These are phyloP conservation scores for Coprinopsis strossmayeri DNA, from an alignment of 768 basidiomycete species.

Conservation along the genomic window DNA sequence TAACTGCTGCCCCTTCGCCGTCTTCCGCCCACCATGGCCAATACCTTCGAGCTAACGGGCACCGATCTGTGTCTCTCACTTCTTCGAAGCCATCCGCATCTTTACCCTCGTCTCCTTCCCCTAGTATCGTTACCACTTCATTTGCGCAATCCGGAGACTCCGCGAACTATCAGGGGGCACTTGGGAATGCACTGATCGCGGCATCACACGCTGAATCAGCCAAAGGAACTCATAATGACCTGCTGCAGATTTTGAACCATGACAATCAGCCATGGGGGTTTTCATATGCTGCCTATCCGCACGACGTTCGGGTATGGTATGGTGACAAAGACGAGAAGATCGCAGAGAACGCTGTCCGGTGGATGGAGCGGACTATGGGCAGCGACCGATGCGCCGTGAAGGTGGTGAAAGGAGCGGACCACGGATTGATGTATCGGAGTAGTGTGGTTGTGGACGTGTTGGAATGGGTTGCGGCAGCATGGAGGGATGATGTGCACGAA, in stretches of 20 bases:
- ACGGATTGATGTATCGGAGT: constrained; percentile 90
- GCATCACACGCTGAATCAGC: constrained; percentile 95
- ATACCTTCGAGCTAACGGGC: constrained; percentile 44
- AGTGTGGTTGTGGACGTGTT: constrained; percentile 81
- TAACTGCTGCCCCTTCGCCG: constrained; percentile 25
- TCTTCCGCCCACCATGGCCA: constrained; percentile 23
- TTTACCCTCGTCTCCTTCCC: constrained; percentile 45
- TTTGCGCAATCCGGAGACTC: constrained; percentile 24
- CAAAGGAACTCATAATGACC: constrained; percentile 84
- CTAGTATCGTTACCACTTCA: constrained; percentile 34
- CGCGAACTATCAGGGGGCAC: constrained; percentile 54
- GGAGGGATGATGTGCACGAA: constrained; percentile 27
- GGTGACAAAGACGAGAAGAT: constrained; percentile 94
- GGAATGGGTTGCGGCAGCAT: constrained; percentile 58
- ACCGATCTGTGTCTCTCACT: constrained; percentile 69
- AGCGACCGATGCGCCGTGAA: constrained; percentile 68
- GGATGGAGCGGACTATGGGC: constrained; percentile 87
- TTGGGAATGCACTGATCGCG: constrained; percentile 88
- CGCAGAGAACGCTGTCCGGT: constrained; percentile 81
- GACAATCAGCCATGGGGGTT: constrained; percentile 89
- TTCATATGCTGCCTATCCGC: constrained; percentile 73
- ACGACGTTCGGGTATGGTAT: constrained; percentile 82
- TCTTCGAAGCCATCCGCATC: constrained; percentile 38
- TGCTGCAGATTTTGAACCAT: constrained; percentile 88
- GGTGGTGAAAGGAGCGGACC: constrained; percentile 84